Evolutionary conservation across 1,139 yeast genomes (phyloP).

Genomic region (Yamadazyma membranifaciens): DNA sequence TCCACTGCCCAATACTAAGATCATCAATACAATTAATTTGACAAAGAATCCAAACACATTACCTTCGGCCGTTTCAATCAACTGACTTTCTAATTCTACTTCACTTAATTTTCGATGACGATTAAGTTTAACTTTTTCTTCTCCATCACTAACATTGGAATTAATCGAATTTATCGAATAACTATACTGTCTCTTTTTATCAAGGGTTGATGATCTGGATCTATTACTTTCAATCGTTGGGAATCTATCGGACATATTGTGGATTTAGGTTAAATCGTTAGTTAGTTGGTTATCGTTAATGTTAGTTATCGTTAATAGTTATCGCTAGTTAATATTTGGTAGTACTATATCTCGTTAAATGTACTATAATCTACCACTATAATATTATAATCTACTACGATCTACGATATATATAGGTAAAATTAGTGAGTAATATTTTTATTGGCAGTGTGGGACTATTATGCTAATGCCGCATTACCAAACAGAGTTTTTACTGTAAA

Average conservation of each 20-base stretch:
- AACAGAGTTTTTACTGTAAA: too few relatives aligned
- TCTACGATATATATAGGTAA: too few relatives aligned
- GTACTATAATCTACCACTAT: too few relatives aligned
- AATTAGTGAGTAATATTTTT: too few relatives aligned
- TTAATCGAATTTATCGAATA: conserved; percentile 16
- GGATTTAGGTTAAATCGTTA: too few relatives aligned
- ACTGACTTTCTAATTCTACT: conserved; percentile 37
- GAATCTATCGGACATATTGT: conserved; percentile 4
- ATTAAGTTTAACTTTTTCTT: conserved; percentile 9
- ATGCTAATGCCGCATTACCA: too few relatives aligned
- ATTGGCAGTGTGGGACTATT: too few relatives aligned
- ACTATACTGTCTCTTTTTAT: conserved; percentile 18
- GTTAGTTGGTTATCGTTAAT: background rate
- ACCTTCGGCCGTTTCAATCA: conserved; percentile 41
- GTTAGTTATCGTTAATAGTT: too few relatives aligned
- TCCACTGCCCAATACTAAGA: conserved; percentile 33
- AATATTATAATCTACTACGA: too few relatives aligned
- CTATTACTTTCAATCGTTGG: conserved; percentile 10
- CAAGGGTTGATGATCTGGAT: conserved; percentile 13
- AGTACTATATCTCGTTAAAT: too few relatives aligned
- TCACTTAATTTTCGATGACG: conserved; percentile 23
- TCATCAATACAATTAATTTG: conserved; percentile 29
- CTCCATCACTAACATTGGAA: conserved; percentile 8
- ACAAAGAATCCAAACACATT: conserved; percentile 32
- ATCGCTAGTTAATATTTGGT: too few relatives aligned